Conservation (phyloP, 116 monocot genomes). For the Phalaenopsis hybrid region DNA sequence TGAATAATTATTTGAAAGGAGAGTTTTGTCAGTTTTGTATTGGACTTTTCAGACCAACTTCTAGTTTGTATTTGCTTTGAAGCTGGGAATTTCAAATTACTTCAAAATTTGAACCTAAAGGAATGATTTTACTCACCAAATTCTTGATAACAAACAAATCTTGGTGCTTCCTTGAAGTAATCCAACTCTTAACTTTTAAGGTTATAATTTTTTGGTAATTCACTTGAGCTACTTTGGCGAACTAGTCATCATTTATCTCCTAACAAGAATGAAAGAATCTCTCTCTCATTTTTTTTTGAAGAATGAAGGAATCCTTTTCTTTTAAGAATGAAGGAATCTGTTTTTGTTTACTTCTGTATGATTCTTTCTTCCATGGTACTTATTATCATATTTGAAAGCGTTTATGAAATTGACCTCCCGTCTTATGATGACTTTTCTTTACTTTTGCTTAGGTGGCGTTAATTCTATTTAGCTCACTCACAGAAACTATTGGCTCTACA, state of each 20-base stretch:
- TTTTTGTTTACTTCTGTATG: neutral
- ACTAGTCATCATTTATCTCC: neutral
- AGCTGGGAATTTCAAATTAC: neutral
- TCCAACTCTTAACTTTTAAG: too few species aligned
- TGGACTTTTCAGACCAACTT: constrained; percentile 1
- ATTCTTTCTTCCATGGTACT: neutral
- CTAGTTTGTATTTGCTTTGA: neutral
- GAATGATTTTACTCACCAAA: neutral
- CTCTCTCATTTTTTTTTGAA: too few species aligned
- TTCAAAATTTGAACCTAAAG: neutral
- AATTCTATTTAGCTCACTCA: constrained; percentile 90
- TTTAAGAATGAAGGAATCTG: neutral
- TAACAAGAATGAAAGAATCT: too few species aligned
- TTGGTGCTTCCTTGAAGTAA: too few species aligned
- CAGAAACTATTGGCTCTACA: constrained; percentile 88
- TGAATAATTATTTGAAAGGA: too few species aligned
- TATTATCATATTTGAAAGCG: neutral
- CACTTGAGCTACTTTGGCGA: too few species aligned
- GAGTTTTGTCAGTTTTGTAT: neutral
- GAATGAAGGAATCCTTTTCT: neutral
- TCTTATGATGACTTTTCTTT: constrained; percentile 4
- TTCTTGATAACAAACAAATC: neutral
- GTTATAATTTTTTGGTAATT: too few species aligned
- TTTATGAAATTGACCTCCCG: neutral
- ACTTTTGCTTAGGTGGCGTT: constrained; percentile 65